Evolutionary conservation across 2,329 filamentous ascomycete species (phyloP).

Genomic region (Scleromitrula shiraiana): DNA sequence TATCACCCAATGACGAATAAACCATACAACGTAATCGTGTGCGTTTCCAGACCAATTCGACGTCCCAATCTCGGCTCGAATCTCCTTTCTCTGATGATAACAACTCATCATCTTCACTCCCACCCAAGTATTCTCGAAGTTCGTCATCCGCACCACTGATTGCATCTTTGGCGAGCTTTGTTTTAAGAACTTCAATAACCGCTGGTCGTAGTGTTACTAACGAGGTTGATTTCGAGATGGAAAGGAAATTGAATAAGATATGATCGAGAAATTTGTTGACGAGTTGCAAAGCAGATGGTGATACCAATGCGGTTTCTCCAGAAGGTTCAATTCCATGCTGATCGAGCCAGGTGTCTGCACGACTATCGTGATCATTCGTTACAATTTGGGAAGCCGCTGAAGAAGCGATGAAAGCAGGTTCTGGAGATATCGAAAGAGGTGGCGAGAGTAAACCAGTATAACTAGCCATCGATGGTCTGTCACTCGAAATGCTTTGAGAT

Average conservation of each 20-base stretch:
- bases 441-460: slow-evolving; percentile 55
- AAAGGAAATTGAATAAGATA: slow-evolving; percentile 84
- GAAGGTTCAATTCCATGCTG: slow-evolving; percentile 58
- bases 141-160: slow-evolving; percentile 80
- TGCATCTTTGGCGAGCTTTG: slow-evolving; percentile 78
- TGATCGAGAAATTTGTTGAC: slow-evolving; percentile 93
- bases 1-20: slow-evolving; percentile 88
- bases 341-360: slow-evolving; percentile 61
- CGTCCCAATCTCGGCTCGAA: slow-evolving; percentile 62
- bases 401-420: slow-evolving; percentile 79
- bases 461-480: slow-evolving; percentile 54
- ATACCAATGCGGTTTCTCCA: slow-evolving; percentile 63
- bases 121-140: slow-evolving; percentile 78
- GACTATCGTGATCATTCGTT: slow-evolving; percentile 75
- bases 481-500: slow-evolving; percentile 60
- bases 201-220: slow-evolving; percentile 70
- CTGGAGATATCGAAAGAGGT: slow-evolving; percentile 61
- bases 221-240: slow-evolving; percentile 67
- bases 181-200: slow-evolving; percentile 79
- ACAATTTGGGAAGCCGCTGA: slow-evolving; percentile 88
- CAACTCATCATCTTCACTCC: slow-evolving; percentile 65
- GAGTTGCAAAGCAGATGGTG: slow-evolving; percentile 62
- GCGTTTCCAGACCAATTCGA: slow-evolving; percentile 91
- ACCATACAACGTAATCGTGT: slow-evolving; percentile 95
- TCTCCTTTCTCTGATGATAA: slow-evolving; percentile 44